Evolutionary conservation across 371 early-diverging fungal species (phyloP).

Genomic region (Apophysomyces elegans): DNA sequence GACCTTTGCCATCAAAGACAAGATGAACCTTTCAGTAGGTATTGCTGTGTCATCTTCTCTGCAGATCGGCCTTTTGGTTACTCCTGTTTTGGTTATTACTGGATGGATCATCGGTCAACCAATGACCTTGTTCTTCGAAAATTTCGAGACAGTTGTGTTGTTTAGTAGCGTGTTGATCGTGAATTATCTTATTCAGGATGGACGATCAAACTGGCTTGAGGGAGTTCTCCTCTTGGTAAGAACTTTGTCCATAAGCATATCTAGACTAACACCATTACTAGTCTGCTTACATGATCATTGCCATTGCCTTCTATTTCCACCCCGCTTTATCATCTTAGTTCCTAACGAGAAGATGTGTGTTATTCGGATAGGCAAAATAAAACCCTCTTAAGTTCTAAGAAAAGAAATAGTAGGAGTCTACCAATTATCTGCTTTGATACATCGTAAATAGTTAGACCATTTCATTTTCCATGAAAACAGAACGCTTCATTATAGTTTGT

Average conservation of each 20-base stretch:
- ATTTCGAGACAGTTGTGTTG: slow-evolving; percentile 82
- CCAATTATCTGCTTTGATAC: too few species aligned
- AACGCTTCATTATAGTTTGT: too few species aligned
- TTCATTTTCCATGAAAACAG: too few species aligned
- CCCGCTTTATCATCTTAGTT: slow-evolving; percentile 14
- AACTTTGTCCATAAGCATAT: not conserved
- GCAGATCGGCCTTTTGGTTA: slow-evolving; percentile 90
- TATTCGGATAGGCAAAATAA: too few species aligned
- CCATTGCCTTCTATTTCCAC: slow-evolving; percentile 74
- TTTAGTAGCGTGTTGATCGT: slow-evolving; percentile 88
- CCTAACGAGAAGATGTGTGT: too few species aligned
- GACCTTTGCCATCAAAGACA: slow-evolving; percentile 84
- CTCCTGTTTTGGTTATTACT: slow-evolving; percentile 83
- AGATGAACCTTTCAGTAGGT: slow-evolving; percentile 89
- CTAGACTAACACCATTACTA: not conserved
- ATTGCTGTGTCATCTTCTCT: slow-evolving; percentile 89
- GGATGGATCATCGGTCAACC: slow-evolving; percentile 86
- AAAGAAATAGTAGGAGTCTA: too few species aligned
- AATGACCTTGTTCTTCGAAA: slow-evolving; percentile 82
- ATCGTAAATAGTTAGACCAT: too few species aligned
- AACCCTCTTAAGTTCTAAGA: too few species aligned
- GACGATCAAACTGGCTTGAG: slow-evolving; percentile 84
- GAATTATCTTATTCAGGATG: slow-evolving; percentile 81
- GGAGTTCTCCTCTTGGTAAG: slow-evolving; percentile 74
- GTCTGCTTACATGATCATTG: slow-evolving; percentile 74